Percentiles rank a stretch among this genome's conserved stretches.
These are phyloP conservation scores for Acer saccharum DNA, from an alignment of 345 rosid species.

Conservation along the genomic window DNA sequence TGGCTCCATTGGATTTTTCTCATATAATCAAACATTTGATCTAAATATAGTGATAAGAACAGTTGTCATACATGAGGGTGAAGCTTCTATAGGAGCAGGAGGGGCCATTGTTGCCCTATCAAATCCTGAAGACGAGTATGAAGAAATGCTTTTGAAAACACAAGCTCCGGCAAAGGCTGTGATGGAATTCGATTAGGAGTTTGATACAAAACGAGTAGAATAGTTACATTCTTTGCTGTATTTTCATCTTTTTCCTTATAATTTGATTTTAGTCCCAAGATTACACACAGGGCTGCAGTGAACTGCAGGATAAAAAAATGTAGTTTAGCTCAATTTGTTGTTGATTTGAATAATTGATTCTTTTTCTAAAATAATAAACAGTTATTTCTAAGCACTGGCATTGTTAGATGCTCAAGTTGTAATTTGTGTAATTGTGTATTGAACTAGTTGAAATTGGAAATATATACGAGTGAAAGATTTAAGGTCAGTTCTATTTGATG, in stretches of 20 bases:
- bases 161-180: slow-evolving; percentile 77
- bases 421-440: neutral
- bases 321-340: slow-evolving; percentile 3
- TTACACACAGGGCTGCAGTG: neutral
- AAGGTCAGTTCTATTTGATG: too few species aligned
- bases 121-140: slow-evolving; percentile 81
- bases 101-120: slow-evolving; percentile 88
- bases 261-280: neutral
- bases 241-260: neutral
- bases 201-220: neutral
- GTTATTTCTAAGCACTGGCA: neutral
- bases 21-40: slow-evolving; percentile 82
- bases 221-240: neutral
- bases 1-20: slow-evolving; percentile 89
- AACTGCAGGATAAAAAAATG: neutral
- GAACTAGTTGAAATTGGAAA: neutral
- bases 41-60: slow-evolving; percentile 94
- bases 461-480: neutral
- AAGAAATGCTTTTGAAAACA: slow-evolving; percentile 89
- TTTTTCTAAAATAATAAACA: slow-evolving; percentile 4
- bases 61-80: slow-evolving; percentile 71
- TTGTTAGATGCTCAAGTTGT: neutral
- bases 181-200: slow-evolving; percentile 41
- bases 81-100: slow-evolving; percentile 93
- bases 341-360: neutral